Percentiles rank a stretch among this genome's conserved stretches.
phyloP scores from a whole-genome alignment of 2,329 filamentous ascomycete species.

The Stylonectria norvegica region DNA sequence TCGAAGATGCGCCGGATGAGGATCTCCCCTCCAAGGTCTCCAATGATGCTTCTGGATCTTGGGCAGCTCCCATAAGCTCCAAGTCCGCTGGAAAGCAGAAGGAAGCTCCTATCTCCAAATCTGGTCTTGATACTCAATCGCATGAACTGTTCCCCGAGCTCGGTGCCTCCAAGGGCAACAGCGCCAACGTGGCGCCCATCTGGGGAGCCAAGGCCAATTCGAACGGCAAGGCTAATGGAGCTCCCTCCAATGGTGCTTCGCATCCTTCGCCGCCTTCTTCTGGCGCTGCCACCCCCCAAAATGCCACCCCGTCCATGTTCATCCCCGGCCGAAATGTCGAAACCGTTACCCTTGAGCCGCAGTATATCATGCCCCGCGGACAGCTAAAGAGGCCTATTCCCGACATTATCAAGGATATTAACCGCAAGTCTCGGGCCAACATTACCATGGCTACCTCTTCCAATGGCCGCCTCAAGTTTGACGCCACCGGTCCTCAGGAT shows the following conservation, averaged over 20 bases:
- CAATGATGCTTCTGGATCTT: slow-evolving; percentile 44
- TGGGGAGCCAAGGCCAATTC: slow-evolving; percentile 71
- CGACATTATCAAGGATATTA: slow-evolving; percentile 88
- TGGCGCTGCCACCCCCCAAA: slow-evolving; percentile 45
- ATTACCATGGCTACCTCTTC: slow-evolving; percentile 74
- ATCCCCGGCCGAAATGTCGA: slow-evolving; percentile 83
- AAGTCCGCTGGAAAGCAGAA: slow-evolving; percentile 70
- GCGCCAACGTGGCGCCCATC: slow-evolving; percentile 63
- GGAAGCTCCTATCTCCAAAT: slow-evolving; percentile 42
- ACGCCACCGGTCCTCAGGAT: slow-evolving; percentile 79
- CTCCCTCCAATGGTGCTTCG: slow-evolving; percentile 54
- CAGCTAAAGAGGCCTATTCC: slow-evolving; percentile 81
- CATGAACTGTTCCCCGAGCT: slow-evolving; percentile 94
- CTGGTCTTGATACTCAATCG: slow-evolving; percentile 72
- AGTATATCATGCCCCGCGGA: slow-evolving; percentile 70
- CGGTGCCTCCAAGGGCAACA: slow-evolving; percentile 66
- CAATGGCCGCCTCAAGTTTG: slow-evolving; percentile 73
- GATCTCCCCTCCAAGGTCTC: slow-evolving; percentile 60
- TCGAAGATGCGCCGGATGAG: slow-evolving; percentile 81
- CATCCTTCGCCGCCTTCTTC: slow-evolving; percentile 62
- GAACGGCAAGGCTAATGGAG: slow-evolving; percentile 52
- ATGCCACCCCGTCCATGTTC: slow-evolving; percentile 51
- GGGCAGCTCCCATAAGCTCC: slow-evolving; percentile 50
- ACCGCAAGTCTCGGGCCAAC: slow-evolving; percentile 83
- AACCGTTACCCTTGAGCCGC: slow-evolving; percentile 67